Percentiles rank a stretch among this genome's conserved stretches.
Evolutionary conservation across 75 land plant genomes (phyloP).

Genomic region (Pseudotsuga menziesii): DNA sequence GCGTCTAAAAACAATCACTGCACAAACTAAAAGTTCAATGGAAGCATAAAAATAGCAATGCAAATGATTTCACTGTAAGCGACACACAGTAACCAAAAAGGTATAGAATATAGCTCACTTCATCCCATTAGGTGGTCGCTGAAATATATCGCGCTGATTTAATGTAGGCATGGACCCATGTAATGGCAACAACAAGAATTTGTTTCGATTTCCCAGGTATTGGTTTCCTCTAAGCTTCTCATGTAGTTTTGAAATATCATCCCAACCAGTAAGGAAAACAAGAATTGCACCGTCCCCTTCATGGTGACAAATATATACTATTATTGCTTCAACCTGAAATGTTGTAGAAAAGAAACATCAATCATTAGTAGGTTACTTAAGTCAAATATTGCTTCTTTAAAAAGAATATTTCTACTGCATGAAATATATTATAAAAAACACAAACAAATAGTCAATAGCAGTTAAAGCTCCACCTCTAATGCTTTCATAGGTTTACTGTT

Average conservation of each 20-base stretch:
- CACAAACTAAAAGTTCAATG: neutral
- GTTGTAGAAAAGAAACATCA: neutral
- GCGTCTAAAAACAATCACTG: too few relatives aligned
- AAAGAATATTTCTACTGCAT: neutral
- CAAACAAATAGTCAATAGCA: neutral
- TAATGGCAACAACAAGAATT: conserved; percentile 75
- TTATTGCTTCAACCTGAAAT: conserved; percentile 73
- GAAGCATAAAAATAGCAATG: conserved; percentile 3
- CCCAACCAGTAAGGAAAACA: conserved; percentile 98
- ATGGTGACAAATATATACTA: conserved; percentile 77
- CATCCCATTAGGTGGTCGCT: conserved; percentile 69
- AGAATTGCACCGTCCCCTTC: conserved; percentile 88
- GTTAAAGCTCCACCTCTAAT: neutral
- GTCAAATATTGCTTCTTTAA: neutral
- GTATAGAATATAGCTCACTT: conserved; percentile 15
- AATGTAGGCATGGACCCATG: conserved; percentile 99
- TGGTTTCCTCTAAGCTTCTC: conserved; percentile 68
- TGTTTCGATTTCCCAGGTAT: conserved; percentile 51
- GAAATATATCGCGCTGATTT: conserved; percentile 93
- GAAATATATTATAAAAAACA: neutral
- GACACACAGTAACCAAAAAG: neutral
- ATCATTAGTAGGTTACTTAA: neutral
- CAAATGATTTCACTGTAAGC: neutral
- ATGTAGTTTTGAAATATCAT: conserved; percentile 91
- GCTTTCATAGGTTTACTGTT: too few relatives aligned